Conservation (phyloP, 371 early-diverging fungal species). For the Saksenaea vasiformis region DNA sequence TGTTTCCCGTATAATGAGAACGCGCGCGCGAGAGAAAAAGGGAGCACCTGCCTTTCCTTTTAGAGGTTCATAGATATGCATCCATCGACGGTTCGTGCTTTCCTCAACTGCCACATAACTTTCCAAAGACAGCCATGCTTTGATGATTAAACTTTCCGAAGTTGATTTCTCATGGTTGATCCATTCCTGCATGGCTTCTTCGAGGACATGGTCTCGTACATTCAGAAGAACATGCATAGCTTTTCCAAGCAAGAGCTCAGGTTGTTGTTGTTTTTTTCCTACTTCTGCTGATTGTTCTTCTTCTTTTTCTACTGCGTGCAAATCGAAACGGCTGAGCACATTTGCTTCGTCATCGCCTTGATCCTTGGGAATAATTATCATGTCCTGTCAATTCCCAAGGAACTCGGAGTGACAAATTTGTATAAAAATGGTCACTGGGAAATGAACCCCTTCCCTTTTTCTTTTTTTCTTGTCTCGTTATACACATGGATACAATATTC, state of each 20-base stretch:
- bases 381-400: not conserved
- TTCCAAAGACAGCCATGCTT: not conserved
- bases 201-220: constrained; percentile 1
- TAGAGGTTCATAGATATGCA: not conserved
- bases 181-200: not conserved
- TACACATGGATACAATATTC: not conserved
- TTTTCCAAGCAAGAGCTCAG: not conserved
- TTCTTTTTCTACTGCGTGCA: not conserved
- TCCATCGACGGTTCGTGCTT: not conserved
- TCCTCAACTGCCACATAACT: not conserved
- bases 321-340: not conserved
- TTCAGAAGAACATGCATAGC: not conserved
- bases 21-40: not conserved
- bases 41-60: not conserved
- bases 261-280: too few relatives aligned
- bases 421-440: not conserved
- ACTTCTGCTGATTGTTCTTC: not conserved
- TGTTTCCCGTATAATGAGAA: too few relatives aligned
- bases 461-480: not conserved
- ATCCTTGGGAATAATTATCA: not conserved
- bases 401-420: not conserved
- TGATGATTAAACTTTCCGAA: not conserved
- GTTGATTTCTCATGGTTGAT: not conserved
- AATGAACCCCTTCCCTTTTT: not conserved
- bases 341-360: not conserved